Percentiles rank a stretch among this genome's conserved stretches.
Conservation (phyloP, 2,329 filamentous ascomycete species). For the Fusarium lateritium region DNA sequence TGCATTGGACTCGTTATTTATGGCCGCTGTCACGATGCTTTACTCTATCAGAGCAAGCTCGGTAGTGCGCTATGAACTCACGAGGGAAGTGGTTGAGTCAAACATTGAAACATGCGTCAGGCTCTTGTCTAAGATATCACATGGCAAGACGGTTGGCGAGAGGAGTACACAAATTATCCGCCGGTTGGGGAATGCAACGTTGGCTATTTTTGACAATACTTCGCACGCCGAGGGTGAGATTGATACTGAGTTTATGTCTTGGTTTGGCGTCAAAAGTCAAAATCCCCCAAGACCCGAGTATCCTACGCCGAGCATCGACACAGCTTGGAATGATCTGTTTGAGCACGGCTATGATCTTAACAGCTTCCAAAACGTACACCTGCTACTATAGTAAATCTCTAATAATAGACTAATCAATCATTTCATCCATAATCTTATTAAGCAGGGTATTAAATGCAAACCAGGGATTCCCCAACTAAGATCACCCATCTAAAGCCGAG, state of each 20-base stretch:
- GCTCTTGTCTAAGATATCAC: conserved; percentile 41
- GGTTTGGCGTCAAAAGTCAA: conserved; percentile 45
- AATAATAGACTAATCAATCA: neutral
- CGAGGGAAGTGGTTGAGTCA: conserved; percentile 41
- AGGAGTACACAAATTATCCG: conserved; percentile 39
- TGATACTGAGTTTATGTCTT: conserved; percentile 47
- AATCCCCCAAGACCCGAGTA: conserved; percentile 40
- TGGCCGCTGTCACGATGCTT: conserved; percentile 46
- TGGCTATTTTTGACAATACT: conserved; percentile 39
- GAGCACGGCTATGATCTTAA: conserved; percentile 44
- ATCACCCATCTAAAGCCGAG: neutral
- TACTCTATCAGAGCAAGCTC: conserved; percentile 41
- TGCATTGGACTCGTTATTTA: conserved; percentile 35
- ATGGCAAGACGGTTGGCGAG: conserved; percentile 40
- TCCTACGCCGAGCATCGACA: conserved; percentile 44
- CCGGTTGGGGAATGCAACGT: conserved; percentile 40
- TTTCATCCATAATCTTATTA: neutral
- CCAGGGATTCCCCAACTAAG: conserved; percentile 1
- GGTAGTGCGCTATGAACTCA: conserved; percentile 33
- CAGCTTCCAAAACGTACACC: conserved; percentile 37
- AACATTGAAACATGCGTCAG: conserved; percentile 42
- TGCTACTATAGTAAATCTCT: conserved; percentile 20
- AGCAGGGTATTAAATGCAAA: neutral
- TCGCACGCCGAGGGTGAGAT: conserved; percentile 36
- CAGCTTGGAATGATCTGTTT: conserved; percentile 46